Evolutionary conservation across 495 filamentous ascomycete species (phyloP), one percentile per base, ranked within the genome.

Genomic region (Wilcoxina mikolae): DNA sequence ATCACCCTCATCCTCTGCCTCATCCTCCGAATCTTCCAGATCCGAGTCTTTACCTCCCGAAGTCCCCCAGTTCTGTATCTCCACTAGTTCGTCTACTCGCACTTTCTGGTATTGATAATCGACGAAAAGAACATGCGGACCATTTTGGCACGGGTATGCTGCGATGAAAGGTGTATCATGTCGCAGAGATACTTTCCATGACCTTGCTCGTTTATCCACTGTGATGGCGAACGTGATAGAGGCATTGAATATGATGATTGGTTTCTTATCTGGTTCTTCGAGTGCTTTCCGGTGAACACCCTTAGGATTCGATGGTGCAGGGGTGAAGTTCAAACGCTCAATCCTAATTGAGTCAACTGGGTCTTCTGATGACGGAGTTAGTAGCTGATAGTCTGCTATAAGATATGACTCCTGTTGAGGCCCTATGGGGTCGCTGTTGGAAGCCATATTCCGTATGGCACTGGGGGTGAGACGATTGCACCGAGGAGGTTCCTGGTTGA

Each of bases 41-140:
- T 33, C 51, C 15, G 56, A 55, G 25, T 57, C 61, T 12, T 45
- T 48, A 11, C 39, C 66, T 56, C 43, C 69, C 31, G 26, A 68
- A 64, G 54, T 59, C 18, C 73, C 76, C 81, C 81, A 85, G 56
- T 80, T 73, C n/a, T 70, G 54, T 39, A 83, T 75, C 27, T 72
- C 70, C 7, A 82, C 73, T 3, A 86, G 68, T 45, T 78, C 72
- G 57, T 82, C 78, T 0, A 73, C 76, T 43, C 72, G 71, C 24
- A 79, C 73, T 15, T 65, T 59, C 50, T 70, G 68, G 61, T 77
- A 78, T 1, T 70, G 67, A 60, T 83, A 85, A 56, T 84, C 81
- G 59, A 74, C 81, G 58, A 82, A 84, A 28, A 86, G 69, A 17
- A 78, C 74, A 54, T 86, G 82, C 25, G 80, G 82, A 2, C 82